Evolutionary conservation across 2,329 filamentous ascomycete genomes (phyloP).

Genomic region (Metarhizium guizhouense): DNA sequence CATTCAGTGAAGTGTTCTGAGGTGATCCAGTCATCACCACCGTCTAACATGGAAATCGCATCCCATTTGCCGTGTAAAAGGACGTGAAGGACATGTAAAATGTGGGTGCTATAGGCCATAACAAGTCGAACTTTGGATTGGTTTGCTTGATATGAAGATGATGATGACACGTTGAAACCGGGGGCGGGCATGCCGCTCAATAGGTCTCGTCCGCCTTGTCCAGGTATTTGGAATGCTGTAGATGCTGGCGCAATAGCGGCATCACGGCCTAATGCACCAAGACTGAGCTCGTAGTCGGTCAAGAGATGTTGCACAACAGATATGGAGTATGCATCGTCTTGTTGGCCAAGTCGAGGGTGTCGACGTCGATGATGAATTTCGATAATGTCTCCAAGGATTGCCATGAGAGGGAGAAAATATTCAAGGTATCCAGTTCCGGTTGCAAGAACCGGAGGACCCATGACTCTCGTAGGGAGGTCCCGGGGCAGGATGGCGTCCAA

Average conservation of each 20-base stretch:
- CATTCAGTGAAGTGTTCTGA: constrained; percentile 35
- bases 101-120: constrained; percentile 36
- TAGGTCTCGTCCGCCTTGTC: constrained; percentile 1
- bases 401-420: constrained; percentile 40
- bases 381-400: constrained; percentile 39
- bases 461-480: constrained; percentile 22
- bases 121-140: constrained; percentile 29
- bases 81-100: constrained; percentile 38
- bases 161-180: not conserved
- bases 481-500: constrained; percentile 22
- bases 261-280: constrained; percentile 21
- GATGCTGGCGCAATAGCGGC: constrained; percentile 3
- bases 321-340: constrained; percentile 25
- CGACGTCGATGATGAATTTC: constrained; percentile 34
- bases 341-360: constrained; percentile 31
- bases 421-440: constrained; percentile 38
- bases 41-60: constrained; percentile 38
- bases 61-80: constrained; percentile 41
- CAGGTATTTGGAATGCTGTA: constrained; percentile 1
- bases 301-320: constrained; percentile 27
- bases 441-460: constrained; percentile 29
- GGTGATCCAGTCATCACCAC: constrained; percentile 39
- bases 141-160: constrained; percentile 13
- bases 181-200: constrained; percentile 9
- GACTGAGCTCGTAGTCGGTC: constrained; percentile 28